phyloP scores from a whole-genome alignment of 768 basidiomycete genomes.

The Suillus plorans region DNA sequence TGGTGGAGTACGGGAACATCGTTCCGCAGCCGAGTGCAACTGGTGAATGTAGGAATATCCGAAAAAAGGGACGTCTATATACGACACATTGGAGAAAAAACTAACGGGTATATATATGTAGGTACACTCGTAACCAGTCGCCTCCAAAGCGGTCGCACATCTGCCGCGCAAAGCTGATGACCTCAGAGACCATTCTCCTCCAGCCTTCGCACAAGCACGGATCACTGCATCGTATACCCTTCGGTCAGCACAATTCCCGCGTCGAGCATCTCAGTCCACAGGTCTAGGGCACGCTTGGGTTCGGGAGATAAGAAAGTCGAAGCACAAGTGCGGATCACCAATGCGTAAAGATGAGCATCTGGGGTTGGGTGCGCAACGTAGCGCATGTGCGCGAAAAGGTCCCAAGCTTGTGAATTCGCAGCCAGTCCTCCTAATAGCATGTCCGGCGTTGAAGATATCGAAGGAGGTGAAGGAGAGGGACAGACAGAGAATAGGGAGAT shows the following conservation, averaged over 20 bases:
- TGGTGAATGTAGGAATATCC: no score
- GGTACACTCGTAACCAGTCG: not conserved
- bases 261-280: conserved; percentile 94
- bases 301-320: conserved; percentile 56
- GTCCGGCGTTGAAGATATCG: not conserved
- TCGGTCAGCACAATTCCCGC: conserved; percentile 59
- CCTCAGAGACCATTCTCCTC: conserved; percentile 72
- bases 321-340: conserved; percentile 89
- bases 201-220: conserved; percentile 72
- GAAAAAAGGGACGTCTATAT: no score
- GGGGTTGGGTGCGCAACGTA: conserved; percentile 83
- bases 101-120: no score
- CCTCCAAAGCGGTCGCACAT: conserved; percentile 83
- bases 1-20: no score
- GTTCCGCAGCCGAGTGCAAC: no score
- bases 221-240: conserved; percentile 81
- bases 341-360: conserved; percentile 66
- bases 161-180: conserved; percentile 78
- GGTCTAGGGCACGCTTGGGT: conserved; percentile 88
- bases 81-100: no score
- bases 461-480: conserved; percentile 24
- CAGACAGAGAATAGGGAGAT: conserved; percentile 48
- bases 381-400: no score
- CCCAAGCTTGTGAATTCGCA: conserved; percentile 83
- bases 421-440: conserved; percentile 35